A percentile compares a stretch with the other conserved stretches of the same genome.
Evolutionary conservation across 2,329 filamentous ascomycete species (phyloP).

Genomic region (Fusarium globosum): DNA sequence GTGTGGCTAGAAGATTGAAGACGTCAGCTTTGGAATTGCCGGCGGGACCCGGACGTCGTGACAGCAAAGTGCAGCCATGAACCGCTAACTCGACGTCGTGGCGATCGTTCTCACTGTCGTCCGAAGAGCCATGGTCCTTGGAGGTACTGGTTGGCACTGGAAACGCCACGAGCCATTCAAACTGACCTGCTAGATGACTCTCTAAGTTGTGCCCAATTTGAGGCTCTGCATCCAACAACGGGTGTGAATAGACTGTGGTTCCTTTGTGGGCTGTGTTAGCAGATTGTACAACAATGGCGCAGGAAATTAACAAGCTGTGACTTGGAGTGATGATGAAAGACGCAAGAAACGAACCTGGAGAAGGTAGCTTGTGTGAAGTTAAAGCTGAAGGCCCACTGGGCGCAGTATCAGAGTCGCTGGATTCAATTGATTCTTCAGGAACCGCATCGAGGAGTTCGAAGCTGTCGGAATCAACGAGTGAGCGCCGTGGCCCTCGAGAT

Average conservation of each 20-base stretch:
- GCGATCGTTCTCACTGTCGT: conserved; percentile 20
- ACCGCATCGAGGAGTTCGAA: conserved; percentile 51
- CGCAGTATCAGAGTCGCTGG: conserved; percentile 12
- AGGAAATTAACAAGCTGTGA: background rate
- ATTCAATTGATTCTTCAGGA: conserved; percentile 44
- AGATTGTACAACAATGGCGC: background rate
- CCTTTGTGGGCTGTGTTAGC: conserved; percentile 31
- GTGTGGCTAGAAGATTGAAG: conserved; percentile 62
- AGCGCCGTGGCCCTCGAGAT: conserved; percentile 46
- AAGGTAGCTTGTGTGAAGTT: background rate
- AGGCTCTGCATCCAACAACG: conserved; percentile 42
- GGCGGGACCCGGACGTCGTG: conserved; percentile 47
- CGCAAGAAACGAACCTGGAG: conserved; percentile 32
- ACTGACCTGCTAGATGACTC: conserved; percentile 61
- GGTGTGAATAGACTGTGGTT: conserved; percentile 29
- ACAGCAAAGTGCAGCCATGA: conserved; percentile 66
- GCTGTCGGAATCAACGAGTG: conserved; percentile 46
- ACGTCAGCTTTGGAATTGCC: conserved; percentile 48
- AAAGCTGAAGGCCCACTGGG: background rate
- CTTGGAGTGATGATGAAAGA: background rate
- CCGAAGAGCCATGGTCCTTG: conserved; percentile 27
- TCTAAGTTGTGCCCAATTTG: conserved; percentile 49
- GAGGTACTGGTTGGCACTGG: conserved; percentile 45
- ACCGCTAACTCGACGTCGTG: conserved; percentile 46
- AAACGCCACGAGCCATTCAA: conserved; percentile 61